Conservation (phyloP, 768 basidiomycete species). For the Rhodotorula graminis region DNA sequence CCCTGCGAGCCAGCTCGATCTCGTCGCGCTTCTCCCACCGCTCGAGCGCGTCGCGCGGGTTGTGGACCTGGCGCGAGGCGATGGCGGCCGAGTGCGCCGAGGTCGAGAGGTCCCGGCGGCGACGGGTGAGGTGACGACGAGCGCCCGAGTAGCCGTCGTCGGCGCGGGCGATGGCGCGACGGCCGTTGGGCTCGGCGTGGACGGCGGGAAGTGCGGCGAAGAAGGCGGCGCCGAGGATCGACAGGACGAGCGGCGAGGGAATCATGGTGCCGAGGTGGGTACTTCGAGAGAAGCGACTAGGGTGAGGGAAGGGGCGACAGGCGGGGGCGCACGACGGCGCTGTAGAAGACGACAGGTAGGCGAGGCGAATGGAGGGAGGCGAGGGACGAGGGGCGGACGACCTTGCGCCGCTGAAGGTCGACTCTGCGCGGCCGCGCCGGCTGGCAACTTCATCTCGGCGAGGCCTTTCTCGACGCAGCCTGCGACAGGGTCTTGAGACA, state of each 20-base stretch:
- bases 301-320: not conserved
- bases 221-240: not conserved
- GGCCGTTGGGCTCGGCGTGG: not conserved
- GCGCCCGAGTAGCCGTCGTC: not conserved
- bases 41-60: not conserved
- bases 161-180: not conserved
- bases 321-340: no score
- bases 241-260: not conserved
- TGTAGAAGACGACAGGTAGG: not conserved
- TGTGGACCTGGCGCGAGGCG: not conserved
- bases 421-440: no score
- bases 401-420: no score
- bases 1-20: not conserved
- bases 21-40: constrained; percentile 1
- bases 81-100: not conserved
- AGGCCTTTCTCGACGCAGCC: no score
- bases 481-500: no score
- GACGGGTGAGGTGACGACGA: not conserved
- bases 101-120: not conserved
- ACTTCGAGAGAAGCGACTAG: not conserved
- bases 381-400: no score
- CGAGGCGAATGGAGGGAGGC: no score
- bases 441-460: no score
- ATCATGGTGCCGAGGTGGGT: not conserved
- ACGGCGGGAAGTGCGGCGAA: not conserved